phyloP scores from a whole-genome alignment of 306 rosid genomes.

The Neltuma alba region DNA sequence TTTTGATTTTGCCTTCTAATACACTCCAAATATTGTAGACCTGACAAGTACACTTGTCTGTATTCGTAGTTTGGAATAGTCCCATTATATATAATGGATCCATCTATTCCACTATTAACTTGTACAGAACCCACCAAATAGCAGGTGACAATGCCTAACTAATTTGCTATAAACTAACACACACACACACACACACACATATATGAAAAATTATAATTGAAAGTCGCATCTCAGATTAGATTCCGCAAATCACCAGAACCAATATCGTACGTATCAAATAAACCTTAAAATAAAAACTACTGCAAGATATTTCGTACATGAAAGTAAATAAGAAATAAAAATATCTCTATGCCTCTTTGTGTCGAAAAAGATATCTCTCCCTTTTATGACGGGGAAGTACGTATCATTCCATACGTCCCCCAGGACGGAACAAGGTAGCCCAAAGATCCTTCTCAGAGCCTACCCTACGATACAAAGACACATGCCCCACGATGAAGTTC shows the following conservation, averaged over 20 bases:
- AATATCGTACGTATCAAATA: background rate
- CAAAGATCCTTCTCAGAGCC: slow-evolving; percentile 35
- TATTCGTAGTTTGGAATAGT: background rate
- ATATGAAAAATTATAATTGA: slow-evolving; percentile 20
- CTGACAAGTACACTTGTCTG: background rate
- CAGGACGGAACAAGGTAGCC: slow-evolving; percentile 22
- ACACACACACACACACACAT: background rate
- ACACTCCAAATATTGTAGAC: background rate
- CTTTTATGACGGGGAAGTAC: background rate
- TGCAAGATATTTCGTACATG: background rate
- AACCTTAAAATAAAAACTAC: background rate
- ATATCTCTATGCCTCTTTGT: no score
- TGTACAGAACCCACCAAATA: slow-evolving; percentile 23
- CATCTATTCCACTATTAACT: background rate
- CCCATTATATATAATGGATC: background rate
- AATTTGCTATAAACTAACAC: background rate
- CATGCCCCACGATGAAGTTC: slow-evolving; percentile 31
- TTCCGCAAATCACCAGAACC: slow-evolving; percentile 32
- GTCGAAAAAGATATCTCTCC: no score
- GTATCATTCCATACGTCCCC: slow-evolving; percentile 10
- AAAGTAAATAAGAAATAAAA: slow-evolving; percentile 14
- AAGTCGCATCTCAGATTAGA: background rate
- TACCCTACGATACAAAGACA: slow-evolving; percentile 40
- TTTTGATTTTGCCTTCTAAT: slow-evolving; percentile 12
- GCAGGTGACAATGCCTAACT: slow-evolving; percentile 25